These are phyloP conservation scores for Piper betle DNA, from an alignment of 164 flowering plant species.

Conservation along the genomic window DNA sequence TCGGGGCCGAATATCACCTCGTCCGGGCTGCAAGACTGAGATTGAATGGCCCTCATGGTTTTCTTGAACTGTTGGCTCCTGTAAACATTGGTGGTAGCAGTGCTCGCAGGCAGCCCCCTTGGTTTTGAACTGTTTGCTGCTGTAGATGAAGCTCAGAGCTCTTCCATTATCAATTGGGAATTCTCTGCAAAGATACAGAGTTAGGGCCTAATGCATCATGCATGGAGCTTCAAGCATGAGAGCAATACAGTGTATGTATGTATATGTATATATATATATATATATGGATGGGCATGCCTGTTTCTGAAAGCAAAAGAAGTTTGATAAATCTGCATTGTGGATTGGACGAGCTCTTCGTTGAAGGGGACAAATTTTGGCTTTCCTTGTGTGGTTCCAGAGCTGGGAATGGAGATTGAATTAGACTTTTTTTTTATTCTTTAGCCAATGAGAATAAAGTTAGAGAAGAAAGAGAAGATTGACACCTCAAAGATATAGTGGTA, in stretches of 20 bases:
- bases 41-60: slow-evolving; percentile 47
- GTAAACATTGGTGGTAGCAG: slow-evolving; percentile 80
- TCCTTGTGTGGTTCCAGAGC: slow-evolving; percentile 89
- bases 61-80: slow-evolving; percentile 39
- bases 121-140: slow-evolving; percentile 78
- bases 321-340: slow-evolving; percentile 54
- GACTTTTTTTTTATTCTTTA: not conserved
- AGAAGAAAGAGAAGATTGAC: not conserved
- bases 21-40: slow-evolving; percentile 70
- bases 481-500: slow-evolving; percentile 69
- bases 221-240: not conserved
- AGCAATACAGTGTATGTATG: not conserved
- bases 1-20: slow-evolving; percentile 88
- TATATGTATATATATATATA: too few species aligned
- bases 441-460: not conserved
- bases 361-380: slow-evolving; percentile 74
- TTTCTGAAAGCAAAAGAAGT: slow-evolving; percentile 85
- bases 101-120: slow-evolving; percentile 61
- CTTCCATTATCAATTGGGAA: slow-evolving; percentile 69
- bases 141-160: slow-evolving; percentile 63
- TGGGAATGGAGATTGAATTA: slow-evolving; percentile 17
- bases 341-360: slow-evolving; percentile 50
- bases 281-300: too few species aligned
- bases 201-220: not conserved
- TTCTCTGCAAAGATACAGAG: slow-evolving; percentile 26